These are phyloP conservation scores for Leccinellum rugosiceps DNA, from an alignment of 768 basidiomycete genomes.

Conservation along the genomic window DNA sequence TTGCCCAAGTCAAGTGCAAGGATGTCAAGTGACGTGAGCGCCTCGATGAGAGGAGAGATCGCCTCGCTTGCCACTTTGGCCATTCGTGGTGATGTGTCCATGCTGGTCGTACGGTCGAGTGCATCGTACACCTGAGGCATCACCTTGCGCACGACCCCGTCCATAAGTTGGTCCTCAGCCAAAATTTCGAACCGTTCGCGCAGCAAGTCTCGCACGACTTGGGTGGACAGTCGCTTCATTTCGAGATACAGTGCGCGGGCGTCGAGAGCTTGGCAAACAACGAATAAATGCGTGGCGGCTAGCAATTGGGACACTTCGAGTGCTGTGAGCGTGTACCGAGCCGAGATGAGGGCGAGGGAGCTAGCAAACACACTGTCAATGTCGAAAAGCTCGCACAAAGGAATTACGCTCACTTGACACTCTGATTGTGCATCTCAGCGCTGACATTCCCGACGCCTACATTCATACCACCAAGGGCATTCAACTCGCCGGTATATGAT, in stretches of 20 bases:
- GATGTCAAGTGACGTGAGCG: constrained; percentile 11
- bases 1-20: constrained; percentile 17
- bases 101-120: constrained; percentile 64
- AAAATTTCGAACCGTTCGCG: constrained; percentile 12
- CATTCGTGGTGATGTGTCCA: constrained; percentile 74
- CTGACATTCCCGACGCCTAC: constrained; percentile 83
- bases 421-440: constrained; percentile 92
- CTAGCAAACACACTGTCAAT: constrained; percentile 32
- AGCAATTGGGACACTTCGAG: constrained; percentile 76
- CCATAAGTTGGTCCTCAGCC: constrained; percentile 9
- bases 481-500: constrained; percentile 79
- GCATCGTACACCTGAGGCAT: constrained; percentile 41
- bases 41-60: constrained; percentile 60
- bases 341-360: constrained; percentile 81
- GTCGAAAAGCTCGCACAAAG: neutral
- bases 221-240: constrained; percentile 39
- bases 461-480: constrained; percentile 68
- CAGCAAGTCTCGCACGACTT: constrained; percentile 20
- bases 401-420: constrained; percentile 65
- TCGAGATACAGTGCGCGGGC: constrained; percentile 72
- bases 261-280: constrained; percentile 81
- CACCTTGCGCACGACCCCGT: constrained; percentile 31
- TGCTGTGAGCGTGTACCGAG: constrained; percentile 73
- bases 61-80: constrained; percentile 61
- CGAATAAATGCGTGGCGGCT: constrained; percentile 72